These are phyloP conservation scores for Prunus mume DNA, from an alignment of 306 rosid genomes.

Conservation along the genomic window DNA sequence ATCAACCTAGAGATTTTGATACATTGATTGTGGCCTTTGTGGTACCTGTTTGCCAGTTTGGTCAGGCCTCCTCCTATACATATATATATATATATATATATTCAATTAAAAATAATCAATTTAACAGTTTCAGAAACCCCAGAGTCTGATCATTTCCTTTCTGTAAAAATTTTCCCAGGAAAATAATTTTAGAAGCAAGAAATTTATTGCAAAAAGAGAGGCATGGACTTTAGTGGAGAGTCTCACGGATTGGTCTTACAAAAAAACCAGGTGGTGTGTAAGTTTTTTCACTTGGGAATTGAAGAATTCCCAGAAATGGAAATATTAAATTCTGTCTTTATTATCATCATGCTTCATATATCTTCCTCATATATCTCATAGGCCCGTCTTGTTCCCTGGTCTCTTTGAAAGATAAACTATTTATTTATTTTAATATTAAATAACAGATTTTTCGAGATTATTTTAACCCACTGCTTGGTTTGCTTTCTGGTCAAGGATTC, in stretches of 20 bases:
- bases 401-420: slow-evolving; percentile 19
- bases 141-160: neutral
- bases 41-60: slow-evolving; percentile 29
- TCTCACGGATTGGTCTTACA: slow-evolving; percentile 34
- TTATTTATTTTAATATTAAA: neutral
- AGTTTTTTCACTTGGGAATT: slow-evolving; percentile 42
- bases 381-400: slow-evolving; percentile 33
- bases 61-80: slow-evolving; percentile 16
- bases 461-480: neutral
- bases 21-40: slow-evolving; percentile 49
- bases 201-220: slow-evolving; percentile 35
- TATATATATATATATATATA: too few species aligned
- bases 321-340: slow-evolving; percentile 33
- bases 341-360: neutral
- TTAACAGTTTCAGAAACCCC: neutral
- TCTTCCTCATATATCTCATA: slow-evolving; percentile 35
- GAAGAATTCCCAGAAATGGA: slow-evolving; percentile 38
- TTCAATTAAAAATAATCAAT: neutral
- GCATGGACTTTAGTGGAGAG: slow-evolving; percentile 29
- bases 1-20: slow-evolving; percentile 46
- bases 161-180: neutral
- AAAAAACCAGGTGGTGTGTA: slow-evolving; percentile 32
- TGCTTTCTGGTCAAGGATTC: slow-evolving; percentile 56
- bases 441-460: neutral
- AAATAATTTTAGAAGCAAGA: neutral